Conservation (phyloP, 2,329 filamentous ascomycete species). For the Apiospora hydei region DNA sequence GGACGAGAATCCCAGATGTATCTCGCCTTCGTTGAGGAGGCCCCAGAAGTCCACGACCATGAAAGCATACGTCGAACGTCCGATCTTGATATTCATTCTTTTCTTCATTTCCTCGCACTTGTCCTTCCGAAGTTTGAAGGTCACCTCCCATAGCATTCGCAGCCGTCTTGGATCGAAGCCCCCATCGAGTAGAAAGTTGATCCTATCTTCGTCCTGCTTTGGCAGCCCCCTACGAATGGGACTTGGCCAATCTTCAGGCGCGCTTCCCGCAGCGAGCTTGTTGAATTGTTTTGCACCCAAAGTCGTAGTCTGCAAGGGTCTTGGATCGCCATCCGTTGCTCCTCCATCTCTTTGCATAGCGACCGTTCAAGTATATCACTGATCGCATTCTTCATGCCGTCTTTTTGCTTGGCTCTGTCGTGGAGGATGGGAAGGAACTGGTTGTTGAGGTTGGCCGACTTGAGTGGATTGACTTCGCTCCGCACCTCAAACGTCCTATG, state of each 20-base stretch:
- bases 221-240: constrained; percentile 60
- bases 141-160: constrained; percentile 55
- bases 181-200: constrained; percentile 62
- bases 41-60: constrained; percentile 74
- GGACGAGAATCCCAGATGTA: constrained; percentile 73
- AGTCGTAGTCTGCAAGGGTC: constrained; percentile 57
- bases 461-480: constrained; percentile 53
- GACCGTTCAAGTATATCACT: constrained; percentile 56
- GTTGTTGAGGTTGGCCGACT: constrained; percentile 65
- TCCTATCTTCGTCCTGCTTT: constrained; percentile 54
- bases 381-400: constrained; percentile 56
- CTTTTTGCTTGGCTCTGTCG: constrained; percentile 59
- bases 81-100: constrained; percentile 67
- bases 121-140: constrained; percentile 54
- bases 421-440: constrained; percentile 74
- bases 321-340: constrained; percentile 58
- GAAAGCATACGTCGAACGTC: constrained; percentile 66
- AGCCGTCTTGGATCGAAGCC: constrained; percentile 64
- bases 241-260: constrained; percentile 49
- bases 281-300: constrained; percentile 58
- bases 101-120: constrained; percentile 62
- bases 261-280: constrained; percentile 40
- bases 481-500: constrained; percentile 72
- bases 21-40: constrained; percentile 67
- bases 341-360: constrained; percentile 59